Evolutionary conservation across 2,329 filamentous ascomycete genomes (phyloP), one percentile per base, ranked within the genome.

Genomic region (Claviceps humidiphila): DNA sequence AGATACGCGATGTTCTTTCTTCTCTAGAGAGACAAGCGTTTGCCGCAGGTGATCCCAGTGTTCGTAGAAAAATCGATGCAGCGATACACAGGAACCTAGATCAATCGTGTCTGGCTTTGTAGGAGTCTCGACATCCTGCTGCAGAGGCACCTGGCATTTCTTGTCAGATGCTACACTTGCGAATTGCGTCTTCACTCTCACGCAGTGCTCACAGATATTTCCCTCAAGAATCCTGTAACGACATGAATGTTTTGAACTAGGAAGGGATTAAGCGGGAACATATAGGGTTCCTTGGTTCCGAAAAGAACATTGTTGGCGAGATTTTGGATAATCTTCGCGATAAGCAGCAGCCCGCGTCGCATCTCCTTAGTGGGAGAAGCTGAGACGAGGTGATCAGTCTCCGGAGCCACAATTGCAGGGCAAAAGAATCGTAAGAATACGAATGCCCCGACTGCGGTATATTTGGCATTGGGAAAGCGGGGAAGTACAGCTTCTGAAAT

Each of bases 361-460:
- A 85, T 83, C 59, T 84, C 81, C 62, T 84, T 85, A 1, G 81
- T 81, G 5, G 81, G 82, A 2, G 78, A 60, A 1, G 71, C 71
- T 16, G 73, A 68, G 17, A 85, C 78, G n/a, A 86, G 69, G 2
- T 81, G 81, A 60, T 85, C 83, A 1, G 74, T 76, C 61, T 86
- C 82, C 0, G 82, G 82, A 1, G 83, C 81, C 16, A 86, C 82
- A 51, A 86, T 86, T 26, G 82, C 82, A 7, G 82, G 83, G 57
- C 82, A 86, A 61, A 86, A 86, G 68, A 86, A 86, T 8, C 82
- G 76, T 24, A 86, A 71, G 60, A 86, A 86, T 53, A 86, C 80
- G 60, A 86, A 86, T 0, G 82, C 81, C 1, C 82, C 82, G 14
- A 86, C 82, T 3, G 82, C 82, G 0, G 82, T 86, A 60, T 85